A percentile compares a stretch with the other conserved stretches of the same genome.
Evolutionary conservation across 2,329 filamentous ascomycete genomes (phyloP).

Genomic region (Epichloe scottii): DNA sequence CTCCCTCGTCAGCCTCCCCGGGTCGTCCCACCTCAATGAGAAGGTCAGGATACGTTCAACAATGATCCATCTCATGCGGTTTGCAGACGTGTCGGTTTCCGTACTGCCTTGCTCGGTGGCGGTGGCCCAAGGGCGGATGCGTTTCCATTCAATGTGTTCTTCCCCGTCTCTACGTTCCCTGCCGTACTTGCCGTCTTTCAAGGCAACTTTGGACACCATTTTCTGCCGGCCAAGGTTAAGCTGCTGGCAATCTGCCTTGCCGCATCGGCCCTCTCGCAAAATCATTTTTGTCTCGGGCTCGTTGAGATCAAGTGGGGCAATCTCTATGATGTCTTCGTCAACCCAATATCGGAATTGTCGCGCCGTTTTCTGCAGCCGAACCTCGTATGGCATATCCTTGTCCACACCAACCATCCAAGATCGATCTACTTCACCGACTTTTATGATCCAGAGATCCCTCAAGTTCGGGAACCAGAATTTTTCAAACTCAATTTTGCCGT

Average conservation of each 20-base stretch:
- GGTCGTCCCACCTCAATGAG: conserved; percentile 23
- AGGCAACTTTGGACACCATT: conserved; percentile 26
- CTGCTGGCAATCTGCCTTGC: conserved; percentile 21
- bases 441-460: conserved; percentile 26
- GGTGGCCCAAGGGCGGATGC: conserved; percentile 20
- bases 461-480: conserved; percentile 27
- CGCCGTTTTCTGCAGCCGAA: conserved; percentile 19
- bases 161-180: conserved; percentile 10
- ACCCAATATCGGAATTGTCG: conserved; percentile 28
- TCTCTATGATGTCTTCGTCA: conserved; percentile 24
- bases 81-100: conserved; percentile 16
- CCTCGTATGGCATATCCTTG: conserved; percentile 16
- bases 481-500: conserved; percentile 23
- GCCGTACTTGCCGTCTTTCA: conserved; percentile 23
- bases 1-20: conserved; percentile 15
- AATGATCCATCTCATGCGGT: conserved; percentile 25
- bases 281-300: conserved; percentile 23
- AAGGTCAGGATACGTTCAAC: conserved; percentile 26
- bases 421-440: conserved; percentile 24
- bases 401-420: conserved; percentile 24
- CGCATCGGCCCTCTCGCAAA: conserved; percentile 22
- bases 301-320: conserved; percentile 21
- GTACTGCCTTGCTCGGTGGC: conserved; percentile 14
- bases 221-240: conserved; percentile 22
- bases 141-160: conserved; percentile 16